Evolutionary conservation across 148 eudicot species (phyloP).

Genomic region (Polygonum aviculare): DNA sequence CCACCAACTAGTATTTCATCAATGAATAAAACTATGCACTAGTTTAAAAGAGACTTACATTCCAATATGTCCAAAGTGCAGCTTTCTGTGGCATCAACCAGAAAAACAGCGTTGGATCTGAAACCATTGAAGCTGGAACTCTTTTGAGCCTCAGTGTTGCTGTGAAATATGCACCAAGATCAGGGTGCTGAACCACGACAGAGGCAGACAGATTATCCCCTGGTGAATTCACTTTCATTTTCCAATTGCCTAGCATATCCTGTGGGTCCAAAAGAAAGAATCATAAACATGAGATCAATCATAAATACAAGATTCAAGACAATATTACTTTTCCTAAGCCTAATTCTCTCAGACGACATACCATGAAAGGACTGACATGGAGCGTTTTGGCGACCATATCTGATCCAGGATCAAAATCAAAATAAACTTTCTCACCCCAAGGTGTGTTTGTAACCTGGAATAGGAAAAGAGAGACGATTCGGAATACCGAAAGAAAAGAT

Average conservation of each 20-base stretch:
- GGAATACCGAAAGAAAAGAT: background rate
- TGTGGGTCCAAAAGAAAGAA: constrained; percentile 13
- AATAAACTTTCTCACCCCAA: constrained; percentile 83
- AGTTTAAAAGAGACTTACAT: constrained; percentile 44
- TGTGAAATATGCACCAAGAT: constrained; percentile 61
- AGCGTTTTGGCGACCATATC: constrained; percentile 73
- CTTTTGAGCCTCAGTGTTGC: constrained; percentile 64
- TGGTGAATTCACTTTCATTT: constrained; percentile 52
- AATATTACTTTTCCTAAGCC: too few relatives aligned
- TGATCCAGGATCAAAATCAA: constrained; percentile 58
- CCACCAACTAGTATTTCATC: background rate
- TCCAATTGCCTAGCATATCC: constrained; percentile 96
- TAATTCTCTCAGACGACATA: constrained; percentile 16
- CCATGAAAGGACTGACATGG: constrained; percentile 97
- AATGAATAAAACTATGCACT: too few relatives aligned
- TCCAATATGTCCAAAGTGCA: constrained; percentile 94
- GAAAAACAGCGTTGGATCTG: constrained; percentile 50
- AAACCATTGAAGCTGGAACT: constrained; percentile 29
- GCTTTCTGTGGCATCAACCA: constrained; percentile 99
- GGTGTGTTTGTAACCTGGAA: constrained; percentile 89
- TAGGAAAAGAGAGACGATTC: background rate
- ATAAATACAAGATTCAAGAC: background rate
- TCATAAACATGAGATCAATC: background rate
- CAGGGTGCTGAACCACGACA: constrained; percentile 61
- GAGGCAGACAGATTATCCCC: constrained; percentile 46